A percentile compares a stretch with the other conserved stretches of the same genome.
These are phyloP conservation scores for Lentinula aciculospora DNA, from an alignment of 768 basidiomycete genomes.

Conservation along the genomic window DNA sequence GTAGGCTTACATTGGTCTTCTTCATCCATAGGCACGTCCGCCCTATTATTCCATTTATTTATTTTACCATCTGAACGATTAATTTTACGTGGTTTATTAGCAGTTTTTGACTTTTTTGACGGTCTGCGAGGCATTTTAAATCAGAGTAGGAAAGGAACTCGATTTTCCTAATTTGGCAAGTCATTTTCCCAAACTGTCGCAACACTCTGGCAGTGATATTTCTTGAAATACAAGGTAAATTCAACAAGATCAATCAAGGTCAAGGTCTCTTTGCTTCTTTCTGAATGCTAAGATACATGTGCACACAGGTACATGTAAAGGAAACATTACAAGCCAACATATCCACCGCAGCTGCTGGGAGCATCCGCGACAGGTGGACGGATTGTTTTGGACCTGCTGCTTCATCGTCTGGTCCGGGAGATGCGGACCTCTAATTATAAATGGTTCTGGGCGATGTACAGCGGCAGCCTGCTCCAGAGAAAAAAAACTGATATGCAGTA, in stretches of 20 bases:
- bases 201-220: neutral
- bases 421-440: no score
- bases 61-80: constrained; percentile 48
- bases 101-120: constrained; percentile 23
- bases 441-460: no score
- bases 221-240: neutral
- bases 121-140: constrained; percentile 42
- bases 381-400: no score
- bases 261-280: no score
- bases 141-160: neutral
- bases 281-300: no score
- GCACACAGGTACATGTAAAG: no score
- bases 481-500: neutral
- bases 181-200: neutral
- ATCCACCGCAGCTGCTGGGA: no score
- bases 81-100: constrained; percentile 39
- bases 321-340: no score
- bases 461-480: no score
- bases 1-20: constrained; percentile 79
- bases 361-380: no score
- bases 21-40: constrained; percentile 71
- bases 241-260: no score
- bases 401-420: no score
- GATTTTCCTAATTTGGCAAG: neutral
- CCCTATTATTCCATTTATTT: constrained; percentile 59